Percentiles rank a stretch among this genome's conserved stretches.
Evolutionary conservation across 768 basidiomycete genomes (phyloP).

Genomic region (Porphyrellus cyaneotinctus): DNA sequence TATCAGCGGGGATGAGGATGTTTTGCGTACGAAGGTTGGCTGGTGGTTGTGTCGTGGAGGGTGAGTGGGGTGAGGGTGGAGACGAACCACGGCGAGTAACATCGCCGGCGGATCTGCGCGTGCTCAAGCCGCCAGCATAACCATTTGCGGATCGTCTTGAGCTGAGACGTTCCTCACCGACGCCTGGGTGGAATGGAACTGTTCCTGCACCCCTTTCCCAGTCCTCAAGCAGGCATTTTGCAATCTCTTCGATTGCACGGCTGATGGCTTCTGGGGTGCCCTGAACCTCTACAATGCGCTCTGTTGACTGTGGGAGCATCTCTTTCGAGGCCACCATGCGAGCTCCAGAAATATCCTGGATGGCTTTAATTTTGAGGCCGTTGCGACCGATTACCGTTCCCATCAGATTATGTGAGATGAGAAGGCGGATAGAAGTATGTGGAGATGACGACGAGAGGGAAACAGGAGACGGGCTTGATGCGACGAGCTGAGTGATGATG

Average conservation of each 20-base stretch:
- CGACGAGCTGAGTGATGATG: slow-evolving; percentile 87
- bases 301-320: slow-evolving; percentile 98
- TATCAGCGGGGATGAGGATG: slow-evolving; percentile 98
- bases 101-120: slow-evolving; percentile 69
- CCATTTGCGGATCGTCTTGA: slow-evolving; percentile 50
- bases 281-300: slow-evolving; percentile 97
- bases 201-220: slow-evolving; percentile 95
- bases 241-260: slow-evolving; percentile 92
- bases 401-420: slow-evolving; percentile 99
- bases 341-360: slow-evolving; percentile 92
- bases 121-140: slow-evolving; percentile 43
- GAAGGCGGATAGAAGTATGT: slow-evolving; percentile 90
- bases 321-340: slow-evolving; percentile 99
- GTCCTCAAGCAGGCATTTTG: slow-evolving; percentile 91
- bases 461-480: slow-evolving; percentile 68
- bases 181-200: slow-evolving; percentile 92
- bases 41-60: slow-evolving; percentile 51
- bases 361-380: slow-evolving; percentile 98
- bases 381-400: slow-evolving; percentile 96
- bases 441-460: slow-evolving; percentile 60
- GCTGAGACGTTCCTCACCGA: slow-evolving; percentile 62
- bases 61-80: slow-evolving; percentile 34
- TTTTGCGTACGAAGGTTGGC: slow-evolving; percentile 95
- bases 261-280: slow-evolving; percentile 91
- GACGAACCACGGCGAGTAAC: slow-evolving; percentile 40